phyloP scores from a whole-genome alignment of 2,329 filamentous ascomycete genomes.

The Thelonectria discophora region DNA sequence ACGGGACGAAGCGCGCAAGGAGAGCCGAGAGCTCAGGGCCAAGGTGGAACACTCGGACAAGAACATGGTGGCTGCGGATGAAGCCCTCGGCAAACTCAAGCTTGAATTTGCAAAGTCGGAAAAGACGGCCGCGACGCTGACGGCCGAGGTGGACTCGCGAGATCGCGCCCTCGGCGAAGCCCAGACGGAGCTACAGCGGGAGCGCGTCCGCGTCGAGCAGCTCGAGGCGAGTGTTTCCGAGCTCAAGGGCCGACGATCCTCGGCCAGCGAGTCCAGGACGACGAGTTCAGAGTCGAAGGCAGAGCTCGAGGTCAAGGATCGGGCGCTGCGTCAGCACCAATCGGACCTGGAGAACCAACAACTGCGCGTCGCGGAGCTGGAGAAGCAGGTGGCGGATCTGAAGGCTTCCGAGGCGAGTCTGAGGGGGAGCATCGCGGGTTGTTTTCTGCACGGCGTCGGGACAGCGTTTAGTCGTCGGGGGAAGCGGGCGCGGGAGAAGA shows the following conservation, averaged over 20 bases:
- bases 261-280: neutral
- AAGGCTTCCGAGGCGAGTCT: neutral
- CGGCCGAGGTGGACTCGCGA: neutral
- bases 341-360: neutral
- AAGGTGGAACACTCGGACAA: neutral
- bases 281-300: neutral
- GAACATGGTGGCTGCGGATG: neutral
- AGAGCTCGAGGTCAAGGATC: neutral
- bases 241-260: neutral
- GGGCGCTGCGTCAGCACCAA: neutral
- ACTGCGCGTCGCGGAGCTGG: neutral
- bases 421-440: constrained; percentile 1
- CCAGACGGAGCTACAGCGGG: neutral
- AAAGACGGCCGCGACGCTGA: neutral
- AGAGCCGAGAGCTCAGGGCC: neutral
- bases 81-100: neutral
- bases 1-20: neutral
- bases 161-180: neutral
- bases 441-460: neutral
- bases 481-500: neutral
- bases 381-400: neutral
- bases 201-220: neutral
- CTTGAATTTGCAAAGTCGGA: neutral
- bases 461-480: neutral
- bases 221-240: neutral